Conservation (phyloP, 768 basidiomycete species). For the Solioccasus polychromus region DNA sequence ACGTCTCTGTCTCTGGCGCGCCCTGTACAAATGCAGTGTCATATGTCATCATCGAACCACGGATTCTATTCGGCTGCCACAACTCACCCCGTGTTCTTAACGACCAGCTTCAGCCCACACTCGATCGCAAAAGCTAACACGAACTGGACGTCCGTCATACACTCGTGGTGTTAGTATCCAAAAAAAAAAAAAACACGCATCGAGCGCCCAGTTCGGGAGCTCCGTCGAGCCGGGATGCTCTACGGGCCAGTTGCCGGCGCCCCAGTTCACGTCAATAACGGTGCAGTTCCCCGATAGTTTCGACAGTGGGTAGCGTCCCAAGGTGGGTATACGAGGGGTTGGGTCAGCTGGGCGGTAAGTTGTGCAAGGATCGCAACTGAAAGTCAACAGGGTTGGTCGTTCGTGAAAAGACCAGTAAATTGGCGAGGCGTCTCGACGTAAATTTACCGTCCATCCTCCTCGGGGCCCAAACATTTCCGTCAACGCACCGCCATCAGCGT, state of each 20-base stretch:
- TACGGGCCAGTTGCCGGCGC: background rate
- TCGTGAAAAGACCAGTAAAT: background rate
- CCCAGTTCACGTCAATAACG: background rate
- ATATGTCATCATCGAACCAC: no score
- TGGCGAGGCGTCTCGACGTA: no score
- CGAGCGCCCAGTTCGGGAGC: constrained; percentile 36
- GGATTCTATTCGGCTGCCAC: background rate
- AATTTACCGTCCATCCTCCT: no score
- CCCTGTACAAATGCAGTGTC: background rate
- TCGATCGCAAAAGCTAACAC: constrained; percentile 14
- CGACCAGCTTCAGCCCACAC: constrained; percentile 11
- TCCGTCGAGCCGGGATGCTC: background rate
- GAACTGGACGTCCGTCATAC: constrained; percentile 5
- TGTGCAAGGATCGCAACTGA: background rate
- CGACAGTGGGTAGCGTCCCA: background rate
- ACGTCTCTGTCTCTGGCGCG: background rate
- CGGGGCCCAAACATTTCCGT: no score
- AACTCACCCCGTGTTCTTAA: constrained; percentile 22
- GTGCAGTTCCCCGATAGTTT: background rate
- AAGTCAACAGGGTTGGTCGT: background rate
- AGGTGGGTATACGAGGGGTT: background rate
- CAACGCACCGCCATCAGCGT: no score
- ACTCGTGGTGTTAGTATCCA: constrained; percentile 27
- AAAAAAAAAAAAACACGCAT: constrained; percentile 32
- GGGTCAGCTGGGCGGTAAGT: background rate